A percentile compares a stretch with the other conserved stretches of the same genome.
Conservation (phyloP, 164 flowering plant genomes). For the Buxus sempervirens region DNA sequence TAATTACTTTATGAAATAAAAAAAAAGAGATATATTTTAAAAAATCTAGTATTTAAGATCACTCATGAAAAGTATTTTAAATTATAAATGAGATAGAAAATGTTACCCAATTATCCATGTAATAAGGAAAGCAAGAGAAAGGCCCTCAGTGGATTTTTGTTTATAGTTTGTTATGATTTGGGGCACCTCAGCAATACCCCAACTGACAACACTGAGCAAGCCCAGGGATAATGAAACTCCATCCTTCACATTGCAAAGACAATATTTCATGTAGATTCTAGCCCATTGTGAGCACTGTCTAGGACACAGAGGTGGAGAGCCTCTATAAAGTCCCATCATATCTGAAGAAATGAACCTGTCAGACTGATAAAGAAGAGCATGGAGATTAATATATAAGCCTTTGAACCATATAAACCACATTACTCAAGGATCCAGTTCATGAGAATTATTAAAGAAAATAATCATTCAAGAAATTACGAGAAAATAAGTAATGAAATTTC, state of each 20-base stretch:
- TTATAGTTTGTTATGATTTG: constrained; percentile 64
- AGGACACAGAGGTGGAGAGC: constrained; percentile 27
- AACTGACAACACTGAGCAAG: constrained; percentile 53
- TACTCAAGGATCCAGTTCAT: background rate
- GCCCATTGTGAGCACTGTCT: constrained; percentile 38
- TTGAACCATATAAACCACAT: background rate
- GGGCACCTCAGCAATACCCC: constrained; percentile 80
- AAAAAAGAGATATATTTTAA: background rate
- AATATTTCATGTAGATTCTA: constrained; percentile 31
- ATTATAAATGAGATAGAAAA: background rate
- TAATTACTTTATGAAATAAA: no score
- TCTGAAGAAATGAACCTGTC: background rate
- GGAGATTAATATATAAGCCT: background rate
- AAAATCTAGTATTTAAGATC: background rate
- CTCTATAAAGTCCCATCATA: constrained; percentile 21
- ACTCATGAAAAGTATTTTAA: background rate
- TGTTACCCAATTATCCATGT: constrained; percentile 76
- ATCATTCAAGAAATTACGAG: background rate
- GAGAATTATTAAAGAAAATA: background rate
- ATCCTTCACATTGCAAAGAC: constrained; percentile 53
- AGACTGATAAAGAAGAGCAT: background rate
- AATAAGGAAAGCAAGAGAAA: constrained; percentile 53
- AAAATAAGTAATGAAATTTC: background rate
- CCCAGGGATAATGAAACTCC: constrained; percentile 52
- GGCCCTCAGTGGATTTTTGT: constrained; percentile 59